Evolutionary conservation across 176 grass and related monocot genomes (phyloP), one percentile per base, ranked within the genome.

Genomic region (Avena sativa): DNA sequence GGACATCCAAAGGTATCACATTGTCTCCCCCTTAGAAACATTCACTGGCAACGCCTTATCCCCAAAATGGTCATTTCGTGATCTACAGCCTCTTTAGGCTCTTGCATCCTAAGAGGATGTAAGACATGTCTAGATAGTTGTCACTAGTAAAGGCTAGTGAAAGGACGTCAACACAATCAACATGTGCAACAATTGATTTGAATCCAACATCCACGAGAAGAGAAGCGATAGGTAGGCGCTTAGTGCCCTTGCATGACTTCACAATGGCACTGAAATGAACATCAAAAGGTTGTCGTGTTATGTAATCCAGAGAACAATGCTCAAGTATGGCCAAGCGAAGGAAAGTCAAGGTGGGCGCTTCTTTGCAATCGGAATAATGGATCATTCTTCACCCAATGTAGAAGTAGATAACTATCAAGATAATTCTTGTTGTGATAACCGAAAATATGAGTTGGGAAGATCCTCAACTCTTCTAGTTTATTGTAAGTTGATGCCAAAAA

Each of bases 1-100:
- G 40, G 40, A 88, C 90, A 95, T 95, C 93, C 88, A 95, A 95
- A 95, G 88, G 93, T 88, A 92, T 92, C 90, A 86, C 86, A 95
- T 87, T 88, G 86, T 95, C 90, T 90, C 86, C 49, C 90, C 86
- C 88, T 95, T 95, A 32, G 83, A 83, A 52, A 86, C 90, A 81
- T 95, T 92, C 26, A 77, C 76, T 79, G 89, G 74, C 88, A 95
- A 84, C 2, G 93, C 79, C 68, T 79, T 87, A 78, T 86, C 83
- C 0, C 90, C 93, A 84, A 95, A 95, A 95, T 40, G 93, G 90
- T 71, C 93, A 95, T 63, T 95, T 88, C 79, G 80, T 90, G 47
- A 95, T 92, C 79, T 92, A 88, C 76, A 95, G 80, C 72, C 90
- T 95, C 86, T 87, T 88, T 59, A 95, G 80, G 80, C 86, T 95